Base-by-base conservation (phyloP, 225 moss, liverwort and hornwort genomes). In the Neckera pumila region DNA sequence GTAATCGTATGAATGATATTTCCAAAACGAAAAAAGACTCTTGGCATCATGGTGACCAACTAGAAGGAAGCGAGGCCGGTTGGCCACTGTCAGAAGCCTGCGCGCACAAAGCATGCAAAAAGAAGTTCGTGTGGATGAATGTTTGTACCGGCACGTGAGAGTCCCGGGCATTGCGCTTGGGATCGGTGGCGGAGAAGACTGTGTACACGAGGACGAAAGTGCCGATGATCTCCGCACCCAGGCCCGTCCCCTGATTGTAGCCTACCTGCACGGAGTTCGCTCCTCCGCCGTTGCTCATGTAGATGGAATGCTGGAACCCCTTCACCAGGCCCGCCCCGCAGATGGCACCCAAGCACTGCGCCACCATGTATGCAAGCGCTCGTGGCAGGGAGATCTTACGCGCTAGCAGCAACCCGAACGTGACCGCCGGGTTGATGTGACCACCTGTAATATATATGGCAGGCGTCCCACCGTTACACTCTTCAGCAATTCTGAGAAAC, bases 131-230 rank as follows among this genome's bases (percentile, higher is more conserved):
- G 36, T 26, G 28, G 58, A 38, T 18, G 22, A 51, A 38, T 22
- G 20, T 9, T 66, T 86, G 11, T 86, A 92, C 93, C 83, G 93
- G 93, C 66, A 93, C 92, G 22, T 93, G 93, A 43, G 93, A 93
- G 86, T 93, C 93, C 10, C 93, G 93, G 26, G 93, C 93, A 72
- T 87, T 92, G 87, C 93, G 93, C 84, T 93, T 93, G 76, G 93
- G 93, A 70, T 93, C 93, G 36, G 93, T 93, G 64, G 93, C 93
- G 18, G 93, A 93, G 89, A 93, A 93, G 65, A 93, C 93, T 57
- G 93, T 93, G 80, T 90, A 93, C 11, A 92, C 93, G 34, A 93
- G 75, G 14, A 92, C 43, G 78, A 93, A 93, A 36, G 93, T 93
- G 85, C 93, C 93, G 42, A 93, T 71, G 63, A 90, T 90, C 84